A percentile compares a stretch with the other conserved stretches of the same genome.
Conservation (phyloP, 331 rosid species). For the Dryas integrifolia region DNA sequence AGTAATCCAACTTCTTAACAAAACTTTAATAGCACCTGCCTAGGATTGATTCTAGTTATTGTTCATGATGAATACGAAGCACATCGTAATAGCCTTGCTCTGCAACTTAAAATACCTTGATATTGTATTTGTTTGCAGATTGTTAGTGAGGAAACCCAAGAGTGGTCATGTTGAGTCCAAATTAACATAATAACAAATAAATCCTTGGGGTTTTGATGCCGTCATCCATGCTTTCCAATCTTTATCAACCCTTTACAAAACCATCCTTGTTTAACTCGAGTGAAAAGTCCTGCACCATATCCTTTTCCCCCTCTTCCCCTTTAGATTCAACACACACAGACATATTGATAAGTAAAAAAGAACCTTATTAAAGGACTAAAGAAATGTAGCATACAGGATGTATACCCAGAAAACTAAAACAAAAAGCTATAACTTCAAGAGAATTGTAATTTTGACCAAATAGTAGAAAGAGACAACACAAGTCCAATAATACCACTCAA, state of each 20-base stretch:
- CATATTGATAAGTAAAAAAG: no score
- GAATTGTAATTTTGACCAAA: no score
- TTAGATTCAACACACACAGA: neutral
- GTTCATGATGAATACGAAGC: neutral
- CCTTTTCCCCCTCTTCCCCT: neutral
- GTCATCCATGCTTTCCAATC: neutral
- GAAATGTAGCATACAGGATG: neutral
- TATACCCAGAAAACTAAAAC: neutral
- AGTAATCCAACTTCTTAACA: neutral
- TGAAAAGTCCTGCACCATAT: neutral
- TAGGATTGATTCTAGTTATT: neutral
- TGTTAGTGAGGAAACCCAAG: neutral
- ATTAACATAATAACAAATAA: neutral
- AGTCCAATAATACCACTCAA: neutral
- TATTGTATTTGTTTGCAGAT: neutral
- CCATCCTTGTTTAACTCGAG: neutral
- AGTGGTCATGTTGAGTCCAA: neutral
- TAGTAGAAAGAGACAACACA: neutral
- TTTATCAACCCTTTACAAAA: slow-evolving; percentile 6
- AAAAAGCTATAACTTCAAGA: neutral
- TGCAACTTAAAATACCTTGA: no score
- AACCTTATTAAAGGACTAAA: neutral
- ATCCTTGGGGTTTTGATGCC: no score
- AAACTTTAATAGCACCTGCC: neutral
- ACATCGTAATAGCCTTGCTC: no score